Base-by-base conservation (phyloP, 176 grass and related monocot genomes). In the Panicum miliaceum region DNA sequence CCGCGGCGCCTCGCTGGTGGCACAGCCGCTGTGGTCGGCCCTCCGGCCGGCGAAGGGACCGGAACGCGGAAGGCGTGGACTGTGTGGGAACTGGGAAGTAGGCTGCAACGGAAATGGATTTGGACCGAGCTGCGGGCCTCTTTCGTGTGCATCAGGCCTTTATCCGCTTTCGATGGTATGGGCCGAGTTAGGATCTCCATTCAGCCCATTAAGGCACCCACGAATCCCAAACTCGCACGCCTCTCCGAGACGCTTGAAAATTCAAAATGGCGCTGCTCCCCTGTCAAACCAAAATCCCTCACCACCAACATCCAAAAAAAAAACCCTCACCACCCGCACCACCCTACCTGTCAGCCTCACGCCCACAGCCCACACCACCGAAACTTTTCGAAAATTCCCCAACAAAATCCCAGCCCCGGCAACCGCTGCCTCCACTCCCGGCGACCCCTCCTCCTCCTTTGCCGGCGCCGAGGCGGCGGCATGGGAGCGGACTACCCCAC, bases 321-420 rank as follows among this genome's bases (percentile, higher is more conserved):
- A n/a, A n/a, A n/a, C n/a, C n/a, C n/a, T n/a, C n/a, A n/a, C n/a
- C n/a, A n/a, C n/a, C n/a, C n/a, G n/a, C n/a, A n/a, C 52, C 50
- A 32, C 25, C 29, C 29, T 32, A n/a, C 56, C 43, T 52, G 68
- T 80, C 62, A 66, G 61, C 43, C 18, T 14, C 26, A 62, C 42
- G 25, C 9, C 2, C 29, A 32, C 29, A 32, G 29, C n/a, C 9
- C 34, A 54, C 9, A 11, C 25, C 4, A 54, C 48, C 69, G 26
- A 38, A 68, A 69, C 63, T 40, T 60, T 71, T 48, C 78, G 27
- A 81, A 81, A 72, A 64, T 45, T 34, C 68, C 81, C 81, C 75
- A 18, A 18, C 58, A 57, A 74, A 89, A 84, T 67, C 58, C 29
- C 79, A 34, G 10, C 13, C 8, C 53, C 51, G 48, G 37, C 37